Evolutionary conservation across 345 rosid species (phyloP), one percentile per base, ranked within the genome.

Genomic region (Camelina laxa): DNA sequence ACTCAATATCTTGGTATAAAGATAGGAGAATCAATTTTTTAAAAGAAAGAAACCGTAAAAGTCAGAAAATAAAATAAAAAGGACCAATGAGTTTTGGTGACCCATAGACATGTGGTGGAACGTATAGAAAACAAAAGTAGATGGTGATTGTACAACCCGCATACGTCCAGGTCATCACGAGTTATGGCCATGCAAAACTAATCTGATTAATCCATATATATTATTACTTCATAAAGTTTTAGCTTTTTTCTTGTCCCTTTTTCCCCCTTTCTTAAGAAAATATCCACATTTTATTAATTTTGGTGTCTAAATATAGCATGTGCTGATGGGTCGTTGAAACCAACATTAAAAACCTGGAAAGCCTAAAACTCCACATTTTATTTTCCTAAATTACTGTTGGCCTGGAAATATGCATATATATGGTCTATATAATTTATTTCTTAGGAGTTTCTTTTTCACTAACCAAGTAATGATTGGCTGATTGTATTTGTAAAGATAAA

Each of bases 91-190:
- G 31, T 21, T 31, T 31, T 57, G 61, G 16, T 58, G 79, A 69
- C 75, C 70, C 74, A 41, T 33, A 53, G 2, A 48, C 69, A 60
- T 75, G 79, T 75, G 74, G 74, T 75, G 33, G 69, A 41, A 51
- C 27, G 22, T 67, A 41, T 7, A 48, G 35, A 60, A 30, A 5
- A 3, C 31, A 41, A 75, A 67, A 75, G 79, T 33, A 33, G 75
- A 62, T 69, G 1, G 79, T 44, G 70, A 53, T 44, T 7, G 6
- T 69, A 61, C 35, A 60, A 27, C 19, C 35, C 56, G 41, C 12
- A 17, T 35, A 69, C 64, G 75, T 45, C 60, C 70, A 63, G 53
- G 44, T 39, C 45, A 33, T 36, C 44, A 9, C 14, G 70, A 73
- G 57, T 33, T 13, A 51, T 57, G 13, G 49, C 74, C 69, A 75